Conservation (phyloP, 257 asterid species). For the Gentiana dahurica region DNA sequence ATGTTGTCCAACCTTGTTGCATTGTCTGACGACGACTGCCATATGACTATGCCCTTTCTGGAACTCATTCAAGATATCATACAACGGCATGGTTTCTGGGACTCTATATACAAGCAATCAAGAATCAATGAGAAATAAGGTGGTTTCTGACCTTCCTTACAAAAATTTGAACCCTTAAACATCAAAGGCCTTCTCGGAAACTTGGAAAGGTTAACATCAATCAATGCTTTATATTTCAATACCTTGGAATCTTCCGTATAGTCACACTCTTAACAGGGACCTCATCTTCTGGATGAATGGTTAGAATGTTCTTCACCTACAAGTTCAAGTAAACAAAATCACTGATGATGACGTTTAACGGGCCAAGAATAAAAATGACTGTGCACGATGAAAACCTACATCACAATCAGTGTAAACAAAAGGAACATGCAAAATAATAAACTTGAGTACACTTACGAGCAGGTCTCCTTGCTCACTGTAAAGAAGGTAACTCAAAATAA, state of each 20-base stretch:
- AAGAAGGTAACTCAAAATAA: too few relatives aligned
- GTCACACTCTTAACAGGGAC: constrained; percentile 70
- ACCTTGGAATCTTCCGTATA: constrained; percentile 80
- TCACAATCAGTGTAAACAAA: not conserved
- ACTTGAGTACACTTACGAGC: too few relatives aligned
- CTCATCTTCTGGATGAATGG: constrained; percentile 63
- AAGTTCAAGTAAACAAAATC: not conserved
- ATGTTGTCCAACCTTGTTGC: constrained; percentile 23
- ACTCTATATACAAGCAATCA: constrained; percentile 33
- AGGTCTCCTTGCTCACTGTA: too few relatives aligned
- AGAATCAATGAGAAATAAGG: not conserved
- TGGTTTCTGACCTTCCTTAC: too few relatives aligned
- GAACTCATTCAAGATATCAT: constrained; percentile 85
- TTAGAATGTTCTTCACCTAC: constrained; percentile 68
- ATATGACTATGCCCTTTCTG: constrained; percentile 96
- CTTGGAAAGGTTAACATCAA: too few relatives aligned
- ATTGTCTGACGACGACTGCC: constrained; percentile 71
- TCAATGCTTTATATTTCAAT: not conserved
- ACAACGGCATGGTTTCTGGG: constrained; percentile 65
- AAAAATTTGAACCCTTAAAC: too few relatives aligned
- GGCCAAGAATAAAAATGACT: too few relatives aligned
- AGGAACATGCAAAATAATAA: not conserved
- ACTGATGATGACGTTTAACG: not conserved
- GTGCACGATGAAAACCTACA: not conserved
- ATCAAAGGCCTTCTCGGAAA: too few relatives aligned